Base-by-base conservation (phyloP, 192 early-diverging fungal genomes). In the Podila epicladia region DNA sequence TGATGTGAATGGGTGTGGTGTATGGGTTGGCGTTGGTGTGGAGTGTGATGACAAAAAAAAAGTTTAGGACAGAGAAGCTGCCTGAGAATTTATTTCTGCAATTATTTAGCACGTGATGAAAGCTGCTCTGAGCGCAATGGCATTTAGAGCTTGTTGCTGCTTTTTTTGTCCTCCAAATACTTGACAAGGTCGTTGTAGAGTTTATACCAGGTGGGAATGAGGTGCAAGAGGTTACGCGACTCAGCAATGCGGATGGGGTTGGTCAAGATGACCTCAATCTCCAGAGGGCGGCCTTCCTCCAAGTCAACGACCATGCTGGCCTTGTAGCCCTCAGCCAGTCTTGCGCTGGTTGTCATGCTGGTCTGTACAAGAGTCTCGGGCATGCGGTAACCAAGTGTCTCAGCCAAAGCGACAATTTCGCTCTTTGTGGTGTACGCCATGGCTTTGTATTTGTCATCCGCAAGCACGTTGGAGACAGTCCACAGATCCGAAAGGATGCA, bases 401-500 rank as follows among this genome's bases (percentile, higher is more conserved):
- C 86, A 13, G 89, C 91, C 9, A 88, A 72, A 4, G 67, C 32
- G 8, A 85, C 88, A 20, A 92, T 87, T 49, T 94, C 93, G 0
- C 41, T 48, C 89, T 89, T 92, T 9, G 89, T 48, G 24, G 68
- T 74, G 51, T 71, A 68, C 1, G 85, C 74, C 60, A 90, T 76
- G 17, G 68, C 61, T 19, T 71, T 67, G 62, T 88, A 85, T 28
- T 80, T 69, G 15, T 84, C 73, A 63, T 89, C 72, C 4, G 69
- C 84, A 15, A 93, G 75, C 65, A 94, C 85, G 60, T 86, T 68
- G 22, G 82, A 77, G 6, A 73, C 71, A 11, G 89, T 91, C 64
- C 90, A 83, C 62, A 88, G 73, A 60, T 86, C 83, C 9, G 91
- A 86, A 1, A 90, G 71, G 5, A 92, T 88, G n/a, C 90, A 89